Evolutionary conservation across 768 basidiomycete genomes (phyloP).

Genomic region (Pholiota microspora): DNA sequence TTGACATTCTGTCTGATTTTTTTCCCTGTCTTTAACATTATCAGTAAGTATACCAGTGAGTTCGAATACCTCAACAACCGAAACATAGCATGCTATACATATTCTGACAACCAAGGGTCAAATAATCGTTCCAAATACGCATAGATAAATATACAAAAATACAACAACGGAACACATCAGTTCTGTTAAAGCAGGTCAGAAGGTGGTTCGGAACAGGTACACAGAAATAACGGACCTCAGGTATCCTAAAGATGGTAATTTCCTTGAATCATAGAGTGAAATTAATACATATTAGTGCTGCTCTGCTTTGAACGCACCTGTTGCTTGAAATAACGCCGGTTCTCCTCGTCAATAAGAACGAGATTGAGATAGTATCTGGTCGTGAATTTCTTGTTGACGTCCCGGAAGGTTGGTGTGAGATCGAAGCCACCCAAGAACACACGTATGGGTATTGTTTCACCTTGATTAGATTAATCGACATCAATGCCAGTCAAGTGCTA

Average conservation of each 20-base stretch:
- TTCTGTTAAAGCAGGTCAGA: conserved; percentile 9
- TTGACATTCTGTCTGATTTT: too few relatives aligned
- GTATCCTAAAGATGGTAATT: conserved; percentile 90
- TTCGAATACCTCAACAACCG: neutral
- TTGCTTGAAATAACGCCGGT: conserved; percentile 96
- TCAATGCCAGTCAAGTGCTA: neutral
- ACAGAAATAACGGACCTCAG: conserved; percentile 52
- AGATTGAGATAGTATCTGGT: conserved; percentile 96
- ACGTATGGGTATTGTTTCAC: conserved; percentile 97
- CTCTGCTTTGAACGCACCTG: conserved; percentile 48
- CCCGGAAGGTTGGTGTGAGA: conserved; percentile 96
- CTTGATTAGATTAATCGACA: conserved; percentile 34
- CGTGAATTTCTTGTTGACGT: conserved; percentile 99
- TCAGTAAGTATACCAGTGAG: neutral
- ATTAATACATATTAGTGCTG: neutral
- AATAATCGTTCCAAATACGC: conserved; percentile 7
- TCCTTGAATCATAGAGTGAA: conserved; percentile 43
- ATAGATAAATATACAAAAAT: conserved; percentile 19
- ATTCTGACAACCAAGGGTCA: neutral
- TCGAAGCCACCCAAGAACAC: conserved; percentile 98
- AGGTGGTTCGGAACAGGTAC: neutral
- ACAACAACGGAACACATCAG: conserved; percentile 13
- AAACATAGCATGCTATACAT: neutral
- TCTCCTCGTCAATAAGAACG: conserved; percentile 97
- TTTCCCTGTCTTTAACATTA: neutral